Conservation (phyloP, 169 alveolate species). For the Nephromyces sp. region DNA sequence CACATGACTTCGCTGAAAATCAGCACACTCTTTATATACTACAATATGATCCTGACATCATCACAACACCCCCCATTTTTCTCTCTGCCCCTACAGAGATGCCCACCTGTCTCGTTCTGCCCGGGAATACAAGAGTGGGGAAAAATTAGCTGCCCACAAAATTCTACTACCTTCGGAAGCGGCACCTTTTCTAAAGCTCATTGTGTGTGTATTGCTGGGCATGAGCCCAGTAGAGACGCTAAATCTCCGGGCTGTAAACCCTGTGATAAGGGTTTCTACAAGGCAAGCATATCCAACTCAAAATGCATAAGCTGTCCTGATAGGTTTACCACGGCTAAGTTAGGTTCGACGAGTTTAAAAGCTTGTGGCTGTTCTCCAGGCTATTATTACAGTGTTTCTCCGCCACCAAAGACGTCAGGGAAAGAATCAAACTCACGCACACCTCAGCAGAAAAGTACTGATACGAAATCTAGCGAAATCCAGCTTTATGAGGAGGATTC, state of each 20-base stretch:
- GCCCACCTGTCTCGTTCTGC: not conserved
- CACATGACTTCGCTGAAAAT: too few relatives aligned
- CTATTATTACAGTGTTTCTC: slow-evolving; percentile 18
- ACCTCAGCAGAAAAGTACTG: too few relatives aligned
- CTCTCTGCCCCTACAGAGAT: too few relatives aligned
- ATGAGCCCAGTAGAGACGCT: not conserved
- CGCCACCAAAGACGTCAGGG: too few relatives aligned
- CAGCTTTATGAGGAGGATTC: too few relatives aligned
- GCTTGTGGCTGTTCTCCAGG: slow-evolving; percentile 36
- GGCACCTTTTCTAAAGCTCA: not conserved
- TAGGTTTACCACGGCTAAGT: slow-evolving; percentile 22
- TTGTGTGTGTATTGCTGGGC: not conserved
- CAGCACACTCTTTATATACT: too few relatives aligned
- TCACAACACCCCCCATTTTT: too few relatives aligned
- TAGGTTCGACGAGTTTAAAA: slow-evolving; percentile 31
- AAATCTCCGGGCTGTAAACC: slow-evolving; percentile 28
- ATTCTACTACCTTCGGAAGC: not conserved
- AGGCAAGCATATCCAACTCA: slow-evolving; percentile 26
- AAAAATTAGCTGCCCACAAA: not conserved
- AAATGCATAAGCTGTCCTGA: slow-evolving; percentile 34
- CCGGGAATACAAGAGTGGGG: not conserved
- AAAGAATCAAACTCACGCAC: too few relatives aligned
- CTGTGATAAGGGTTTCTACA: slow-evolving; percentile 32
- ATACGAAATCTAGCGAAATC: too few relatives aligned
- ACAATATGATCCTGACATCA: too few relatives aligned